Evolutionary conservation across 495 filamentous ascomycete genomes (phyloP).

Genomic region (Podospora comata): DNA sequence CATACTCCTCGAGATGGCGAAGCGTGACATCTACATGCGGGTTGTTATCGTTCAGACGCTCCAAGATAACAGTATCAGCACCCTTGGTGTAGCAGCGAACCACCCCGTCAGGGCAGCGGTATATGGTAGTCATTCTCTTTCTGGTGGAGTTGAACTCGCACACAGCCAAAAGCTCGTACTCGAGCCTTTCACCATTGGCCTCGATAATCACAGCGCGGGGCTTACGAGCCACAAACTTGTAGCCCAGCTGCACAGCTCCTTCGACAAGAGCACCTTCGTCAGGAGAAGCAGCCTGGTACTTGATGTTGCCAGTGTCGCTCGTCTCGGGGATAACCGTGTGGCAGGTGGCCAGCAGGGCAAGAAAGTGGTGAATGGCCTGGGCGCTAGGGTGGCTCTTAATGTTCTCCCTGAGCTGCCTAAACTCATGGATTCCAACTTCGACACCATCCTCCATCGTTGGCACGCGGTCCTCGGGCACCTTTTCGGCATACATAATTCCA

Average conservation of each 20-base stretch:
- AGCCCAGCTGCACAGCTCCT: conserved; percentile 80
- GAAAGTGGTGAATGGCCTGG: conserved; percentile 81
- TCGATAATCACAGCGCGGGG: conserved; percentile 80
- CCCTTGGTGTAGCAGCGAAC: conserved; percentile 93
- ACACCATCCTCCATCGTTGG: conserved; percentile 70
- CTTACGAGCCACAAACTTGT: conserved; percentile 85
- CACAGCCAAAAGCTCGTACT: conserved; percentile 91
- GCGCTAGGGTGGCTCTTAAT: conserved; percentile 62
- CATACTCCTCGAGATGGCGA: conserved; percentile 95
- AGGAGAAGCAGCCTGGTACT: conserved; percentile 96
- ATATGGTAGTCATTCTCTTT: conserved; percentile 97
- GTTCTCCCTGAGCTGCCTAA: conserved; percentile 72
- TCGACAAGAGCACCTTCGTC: conserved; percentile 97
- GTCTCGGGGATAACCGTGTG: conserved; percentile 97
- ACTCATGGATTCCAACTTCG: conserved; percentile 83
- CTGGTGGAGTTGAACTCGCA: conserved; percentile 98
- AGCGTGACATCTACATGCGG: conserved; percentile 83
- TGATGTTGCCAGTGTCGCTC: conserved; percentile 74
- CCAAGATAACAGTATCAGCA: conserved; percentile 94
- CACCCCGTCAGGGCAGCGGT: conserved; percentile 93
- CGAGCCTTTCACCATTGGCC: conserved; percentile 63
- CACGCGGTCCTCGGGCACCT: conserved; percentile 86
- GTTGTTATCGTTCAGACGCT: conserved; percentile 75
- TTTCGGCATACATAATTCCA: conserved; percentile 90
- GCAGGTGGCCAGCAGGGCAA: conserved; percentile 83